These are phyloP conservation scores for Phyllosticta ampelicida DNA, from an alignment of 2,329 filamentous ascomycete species.

Conservation along the genomic window DNA sequence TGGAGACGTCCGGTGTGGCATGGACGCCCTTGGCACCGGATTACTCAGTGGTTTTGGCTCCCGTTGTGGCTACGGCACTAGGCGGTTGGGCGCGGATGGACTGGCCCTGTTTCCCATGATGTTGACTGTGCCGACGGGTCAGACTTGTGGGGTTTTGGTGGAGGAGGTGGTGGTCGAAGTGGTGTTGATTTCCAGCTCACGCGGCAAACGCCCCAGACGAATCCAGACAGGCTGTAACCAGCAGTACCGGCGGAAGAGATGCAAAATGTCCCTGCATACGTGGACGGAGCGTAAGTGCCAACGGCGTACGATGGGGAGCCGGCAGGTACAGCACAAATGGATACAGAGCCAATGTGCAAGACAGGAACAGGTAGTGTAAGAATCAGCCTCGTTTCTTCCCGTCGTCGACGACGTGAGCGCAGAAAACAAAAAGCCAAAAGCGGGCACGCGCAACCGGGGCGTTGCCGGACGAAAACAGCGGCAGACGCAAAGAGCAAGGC, in stretches of 20 bases:
- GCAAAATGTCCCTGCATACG: slow-evolving; percentile 8
- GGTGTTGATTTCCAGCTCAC: slow-evolving; percentile 4
- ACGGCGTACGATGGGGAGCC: slow-evolving; percentile 8
- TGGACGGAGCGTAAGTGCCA: neutral
- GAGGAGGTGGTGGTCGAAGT: neutral
- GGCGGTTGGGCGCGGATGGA: neutral
- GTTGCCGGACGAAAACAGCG: neutral
- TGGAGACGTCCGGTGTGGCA: neutral
- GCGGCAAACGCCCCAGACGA: slow-evolving; percentile 3
- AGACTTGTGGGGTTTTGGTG: neutral
- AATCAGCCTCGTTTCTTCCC: neutral
- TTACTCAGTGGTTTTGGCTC: neutral
- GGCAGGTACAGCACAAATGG: neutral
- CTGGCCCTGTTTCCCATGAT: neutral
- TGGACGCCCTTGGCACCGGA: neutral
- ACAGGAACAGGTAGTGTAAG: slow-evolving; percentile 9
- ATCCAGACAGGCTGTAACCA: slow-evolving; percentile 1
- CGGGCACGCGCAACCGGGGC: too few relatives aligned
- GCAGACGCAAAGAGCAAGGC: neutral
- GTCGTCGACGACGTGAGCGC: neutral
- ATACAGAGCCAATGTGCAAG: too few relatives aligned
- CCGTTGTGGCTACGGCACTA: neutral
- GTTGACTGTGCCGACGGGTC: neutral
- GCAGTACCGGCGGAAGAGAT: neutral
- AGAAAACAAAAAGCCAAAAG: neutral